Evolutionary conservation across 83 land plant genomes (phyloP).

Genomic region (Isoetes engelmannii): DNA sequence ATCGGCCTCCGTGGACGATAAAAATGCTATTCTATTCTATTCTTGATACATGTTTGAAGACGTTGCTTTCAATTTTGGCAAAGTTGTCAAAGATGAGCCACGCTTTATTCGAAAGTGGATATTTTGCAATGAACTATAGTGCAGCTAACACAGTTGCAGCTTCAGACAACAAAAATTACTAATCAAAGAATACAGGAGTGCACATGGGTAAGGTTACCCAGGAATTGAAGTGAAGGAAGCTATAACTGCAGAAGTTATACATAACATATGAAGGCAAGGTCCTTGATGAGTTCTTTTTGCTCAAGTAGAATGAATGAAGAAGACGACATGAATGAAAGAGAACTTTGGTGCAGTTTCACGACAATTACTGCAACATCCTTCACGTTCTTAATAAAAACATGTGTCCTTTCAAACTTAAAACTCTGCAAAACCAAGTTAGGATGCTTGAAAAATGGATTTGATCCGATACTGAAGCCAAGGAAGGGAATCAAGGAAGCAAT

Average conservation of each 20-base stretch:
- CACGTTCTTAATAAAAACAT: no score
- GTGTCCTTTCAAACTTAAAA: no score
- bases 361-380: no score
- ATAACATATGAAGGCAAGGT: slow-evolving; percentile 44
- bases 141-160: slow-evolving; percentile 94
- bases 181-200: slow-evolving; percentile 90
- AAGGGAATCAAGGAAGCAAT: no score
- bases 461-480: no score
- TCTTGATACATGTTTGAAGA: slow-evolving; percentile 84
- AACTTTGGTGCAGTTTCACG: no score
- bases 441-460: no score
- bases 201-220: slow-evolving; percentile 74
- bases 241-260: neutral
- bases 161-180: slow-evolving; percentile 81
- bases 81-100: slow-evolving; percentile 91
- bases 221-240: neutral
- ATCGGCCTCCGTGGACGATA: no score
- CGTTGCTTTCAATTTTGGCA: slow-evolving; percentile 97
- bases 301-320: no score
- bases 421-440: no score
- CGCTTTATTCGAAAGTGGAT: slow-evolving; percentile 89
- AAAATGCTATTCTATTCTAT: slow-evolving; percentile 79
- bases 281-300: no score
- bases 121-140: slow-evolving; percentile 31
- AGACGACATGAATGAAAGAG: no score